phyloP scores from a whole-genome alignment of 179 eudicot genomes.

The Drosera spatulata region DNA sequence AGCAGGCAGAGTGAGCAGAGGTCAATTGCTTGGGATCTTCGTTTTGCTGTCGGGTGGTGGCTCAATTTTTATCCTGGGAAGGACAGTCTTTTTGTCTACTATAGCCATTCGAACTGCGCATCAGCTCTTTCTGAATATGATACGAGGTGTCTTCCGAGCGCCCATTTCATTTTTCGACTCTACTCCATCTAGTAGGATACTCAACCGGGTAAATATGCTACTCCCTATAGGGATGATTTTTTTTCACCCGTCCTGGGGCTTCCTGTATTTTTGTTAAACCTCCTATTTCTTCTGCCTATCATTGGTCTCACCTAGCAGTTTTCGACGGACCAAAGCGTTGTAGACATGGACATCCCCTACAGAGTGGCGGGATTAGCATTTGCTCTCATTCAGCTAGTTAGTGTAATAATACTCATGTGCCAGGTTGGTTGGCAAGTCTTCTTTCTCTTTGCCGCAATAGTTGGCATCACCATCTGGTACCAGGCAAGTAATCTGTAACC shows the following conservation, averaged over 20 bases:
- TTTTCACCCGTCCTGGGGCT: not conserved
- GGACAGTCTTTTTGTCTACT: constrained; percentile 72
- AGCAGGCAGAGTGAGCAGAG: constrained; percentile 33
- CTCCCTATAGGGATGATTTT: not conserved
- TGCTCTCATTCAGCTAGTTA: constrained; percentile 61
- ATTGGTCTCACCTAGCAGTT: constrained; percentile 25
- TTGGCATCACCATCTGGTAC: constrained; percentile 46
- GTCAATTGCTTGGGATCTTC: constrained; percentile 42
- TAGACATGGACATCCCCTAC: constrained; percentile 50
- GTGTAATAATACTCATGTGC: constrained; percentile 73
- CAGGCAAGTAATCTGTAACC: constrained; percentile 24
- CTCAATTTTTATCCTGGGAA: constrained; percentile 69
- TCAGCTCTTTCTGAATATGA: constrained; percentile 54
- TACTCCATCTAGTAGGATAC: constrained; percentile 81
- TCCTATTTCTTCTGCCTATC: not conserved
- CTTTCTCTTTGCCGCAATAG: constrained; percentile 54
- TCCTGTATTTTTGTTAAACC: not conserved
- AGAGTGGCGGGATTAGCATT: constrained; percentile 47
- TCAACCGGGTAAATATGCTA: constrained; percentile 48
- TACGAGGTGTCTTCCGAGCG: constrained; percentile 58
- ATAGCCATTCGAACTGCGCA: constrained; percentile 77
- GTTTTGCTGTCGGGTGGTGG: constrained; percentile 66
- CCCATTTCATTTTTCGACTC: constrained; percentile 78
- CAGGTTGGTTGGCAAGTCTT: constrained; percentile 87
- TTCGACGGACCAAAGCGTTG: constrained; percentile 76